A percentile compares a stretch with the other conserved stretches of the same genome.
Conservation (phyloP, 139 green algal species). For the Picochlorum sp. region DNA sequence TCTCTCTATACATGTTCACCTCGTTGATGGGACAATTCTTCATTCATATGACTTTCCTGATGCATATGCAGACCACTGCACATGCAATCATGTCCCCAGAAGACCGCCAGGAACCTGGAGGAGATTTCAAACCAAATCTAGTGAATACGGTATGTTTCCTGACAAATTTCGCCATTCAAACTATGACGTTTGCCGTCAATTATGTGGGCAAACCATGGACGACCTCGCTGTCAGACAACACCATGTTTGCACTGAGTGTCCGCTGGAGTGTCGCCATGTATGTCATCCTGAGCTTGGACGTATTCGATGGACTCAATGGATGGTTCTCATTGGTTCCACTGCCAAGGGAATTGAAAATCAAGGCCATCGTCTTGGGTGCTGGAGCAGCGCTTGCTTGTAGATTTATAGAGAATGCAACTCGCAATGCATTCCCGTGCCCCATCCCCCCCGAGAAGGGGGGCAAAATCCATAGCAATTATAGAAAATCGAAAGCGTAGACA, state of each 20-base stretch:
- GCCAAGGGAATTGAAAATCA: slow-evolving; percentile 18
- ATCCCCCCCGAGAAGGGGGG: slow-evolving; percentile 25
- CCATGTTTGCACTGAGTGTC: slow-evolving; percentile 13
- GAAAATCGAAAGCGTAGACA: background rate
- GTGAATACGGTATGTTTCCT: slow-evolving; percentile 96
- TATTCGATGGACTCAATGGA: slow-evolving; percentile 15
- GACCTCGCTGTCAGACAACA: slow-evolving; percentile 49
- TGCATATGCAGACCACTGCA: slow-evolving; percentile 58
- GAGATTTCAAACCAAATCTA: slow-evolving; percentile 90
- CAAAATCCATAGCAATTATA: background rate
- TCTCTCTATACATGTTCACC: slow-evolving; percentile 87
- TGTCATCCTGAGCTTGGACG: slow-evolving; percentile 21
- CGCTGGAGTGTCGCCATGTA: slow-evolving; percentile 18
- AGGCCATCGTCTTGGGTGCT: slow-evolving; percentile 13
- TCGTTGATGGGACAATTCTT: slow-evolving; percentile 88
- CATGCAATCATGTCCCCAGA: slow-evolving; percentile 49
- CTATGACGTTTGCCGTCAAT: slow-evolving; percentile 91
- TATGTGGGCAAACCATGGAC: slow-evolving; percentile 93
- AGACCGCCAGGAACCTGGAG: slow-evolving; percentile 64
- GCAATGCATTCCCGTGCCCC: slow-evolving; percentile 23
- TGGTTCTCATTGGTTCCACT: slow-evolving; percentile 35
- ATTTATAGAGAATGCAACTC: slow-evolving; percentile 20
- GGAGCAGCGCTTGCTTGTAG: background rate
- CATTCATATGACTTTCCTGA: slow-evolving; percentile 68
- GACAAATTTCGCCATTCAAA: slow-evolving; percentile 74